These are phyloP conservation scores for Hypoxylon sp. DNA, from an alignment of 2,329 filamentous ascomycete species.

Conservation along the genomic window DNA sequence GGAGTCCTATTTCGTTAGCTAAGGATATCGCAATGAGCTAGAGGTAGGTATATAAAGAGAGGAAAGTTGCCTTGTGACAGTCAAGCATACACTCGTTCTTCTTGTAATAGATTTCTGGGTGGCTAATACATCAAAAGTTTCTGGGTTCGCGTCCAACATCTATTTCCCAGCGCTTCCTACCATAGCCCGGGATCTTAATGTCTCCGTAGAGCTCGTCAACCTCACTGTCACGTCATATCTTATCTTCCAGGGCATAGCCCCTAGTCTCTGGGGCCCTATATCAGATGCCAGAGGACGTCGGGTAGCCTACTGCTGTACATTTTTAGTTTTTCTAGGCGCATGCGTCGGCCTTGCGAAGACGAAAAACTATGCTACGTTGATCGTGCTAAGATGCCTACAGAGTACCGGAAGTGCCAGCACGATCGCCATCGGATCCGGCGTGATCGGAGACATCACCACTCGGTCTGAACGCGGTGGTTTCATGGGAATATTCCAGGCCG, in stretches of 20 bases:
- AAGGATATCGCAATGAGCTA: too few species aligned
- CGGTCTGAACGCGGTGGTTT: conserved; percentile 64
- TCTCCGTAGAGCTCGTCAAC: conserved; percentile 52
- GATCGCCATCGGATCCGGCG: conserved; percentile 60
- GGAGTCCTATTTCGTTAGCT: too few species aligned
- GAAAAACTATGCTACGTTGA: conserved; percentile 54
- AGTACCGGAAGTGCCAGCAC: conserved; percentile 63
- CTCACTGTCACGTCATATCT: conserved; percentile 57
- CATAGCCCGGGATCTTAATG: conserved; percentile 53
- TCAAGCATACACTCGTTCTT: too few species aligned
- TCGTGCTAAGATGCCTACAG: conserved; percentile 62
- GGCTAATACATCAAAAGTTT: conserved; percentile 45
- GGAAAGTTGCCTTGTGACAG: too few species aligned
- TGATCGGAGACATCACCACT: conserved; percentile 67
- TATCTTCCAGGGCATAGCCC: conserved; percentile 64
- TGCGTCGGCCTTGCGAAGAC: conserved; percentile 58
- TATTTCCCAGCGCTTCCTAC: conserved; percentile 59
- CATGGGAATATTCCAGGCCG: conserved; percentile 57
- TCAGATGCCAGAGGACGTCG: conserved; percentile 59
- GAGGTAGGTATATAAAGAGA: too few species aligned
- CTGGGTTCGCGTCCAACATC: conserved; percentile 54
- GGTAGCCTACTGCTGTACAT: conserved; percentile 57
- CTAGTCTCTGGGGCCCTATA: conserved; percentile 59
- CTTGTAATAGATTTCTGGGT: too few species aligned
- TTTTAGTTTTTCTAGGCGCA: conserved; percentile 56